Evolutionary conservation across 192 early-diverging fungal genomes (phyloP).

Genomic region (Pilobolus umbonatus): DNA sequence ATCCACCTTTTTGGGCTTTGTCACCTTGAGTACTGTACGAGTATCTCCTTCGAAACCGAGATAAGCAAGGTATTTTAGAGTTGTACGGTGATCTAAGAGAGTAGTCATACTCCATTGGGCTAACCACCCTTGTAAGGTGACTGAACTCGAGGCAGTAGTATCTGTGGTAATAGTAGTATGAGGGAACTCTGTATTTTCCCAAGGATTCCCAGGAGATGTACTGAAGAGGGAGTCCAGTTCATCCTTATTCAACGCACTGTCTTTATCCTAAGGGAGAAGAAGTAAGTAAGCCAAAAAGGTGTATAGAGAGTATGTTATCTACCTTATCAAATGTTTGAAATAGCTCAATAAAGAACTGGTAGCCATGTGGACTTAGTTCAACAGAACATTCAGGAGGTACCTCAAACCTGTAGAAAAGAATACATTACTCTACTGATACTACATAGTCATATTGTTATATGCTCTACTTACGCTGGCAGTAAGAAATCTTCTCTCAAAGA

Average conservation of each 20-base stretch:
- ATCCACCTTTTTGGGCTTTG: slow-evolving; percentile 61
- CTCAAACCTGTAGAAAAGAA: slow-evolving; percentile 56
- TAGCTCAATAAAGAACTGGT: slow-evolving; percentile 92
- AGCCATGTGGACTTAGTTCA: slow-evolving; percentile 90
- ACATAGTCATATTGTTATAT: not conserved
- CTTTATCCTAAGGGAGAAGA: slow-evolving; percentile 67
- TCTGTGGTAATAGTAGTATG: slow-evolving; percentile 87
- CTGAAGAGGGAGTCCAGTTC: slow-evolving; percentile 87
- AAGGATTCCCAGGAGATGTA: slow-evolving; percentile 91
- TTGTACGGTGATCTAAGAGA: slow-evolving; percentile 82
- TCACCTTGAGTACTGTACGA: slow-evolving; percentile 81
- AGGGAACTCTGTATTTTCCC: slow-evolving; percentile 81
- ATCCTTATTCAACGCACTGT: slow-evolving; percentile 82
- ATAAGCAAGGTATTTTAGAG: slow-evolving; percentile 92
- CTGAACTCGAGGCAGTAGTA: slow-evolving; percentile 83
- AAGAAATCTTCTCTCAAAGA: slow-evolving; percentile 89
- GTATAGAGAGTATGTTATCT: not conserved
- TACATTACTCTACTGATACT: not conserved
- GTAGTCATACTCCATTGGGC: slow-evolving; percentile 99
- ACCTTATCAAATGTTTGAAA: slow-evolving; percentile 92
- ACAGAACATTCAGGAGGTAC: slow-evolving; percentile 88
- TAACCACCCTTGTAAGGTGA: slow-evolving; percentile 94
- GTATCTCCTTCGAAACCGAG: slow-evolving; percentile 92
- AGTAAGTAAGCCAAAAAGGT: not conserved
- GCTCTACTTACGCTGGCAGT: slow-evolving; percentile 59